Evolutionary conservation across 176 grass and related monocot genomes (phyloP).

Genomic region (Otatea glauca): DNA sequence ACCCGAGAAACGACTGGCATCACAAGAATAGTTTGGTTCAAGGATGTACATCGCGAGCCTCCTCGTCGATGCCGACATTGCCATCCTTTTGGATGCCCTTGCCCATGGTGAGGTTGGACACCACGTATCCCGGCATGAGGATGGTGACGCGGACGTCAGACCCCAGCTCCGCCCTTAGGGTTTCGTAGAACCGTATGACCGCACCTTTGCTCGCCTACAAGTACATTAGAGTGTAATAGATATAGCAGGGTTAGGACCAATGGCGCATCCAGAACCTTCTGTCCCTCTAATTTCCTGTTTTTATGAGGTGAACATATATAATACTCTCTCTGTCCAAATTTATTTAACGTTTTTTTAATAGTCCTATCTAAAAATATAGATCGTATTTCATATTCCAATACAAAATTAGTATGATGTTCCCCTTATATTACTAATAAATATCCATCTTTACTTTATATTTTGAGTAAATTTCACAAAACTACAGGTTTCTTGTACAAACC

Average conservation of each 20-base stretch:
- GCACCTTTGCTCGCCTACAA: conserved; percentile 79
- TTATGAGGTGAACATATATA: neutral
- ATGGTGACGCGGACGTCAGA: conserved; percentile 72
- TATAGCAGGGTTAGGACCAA: neutral
- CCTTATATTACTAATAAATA: too few relatives aligned
- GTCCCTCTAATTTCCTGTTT: neutral
- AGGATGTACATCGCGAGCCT: conserved; percentile 52
- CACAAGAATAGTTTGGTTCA: neutral
- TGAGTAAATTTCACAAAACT: too few relatives aligned
- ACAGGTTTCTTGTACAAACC: too few relatives aligned
- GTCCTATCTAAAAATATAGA: too few relatives aligned
- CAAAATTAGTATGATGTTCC: too few relatives aligned
- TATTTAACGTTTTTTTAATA: too few relatives aligned
- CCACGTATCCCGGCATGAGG: conserved; percentile 72
- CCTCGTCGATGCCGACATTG: conserved; percentile 66
- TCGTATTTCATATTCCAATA: too few relatives aligned
- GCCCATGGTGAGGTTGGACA: conserved; percentile 85
- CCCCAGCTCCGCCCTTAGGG: conserved; percentile 67
- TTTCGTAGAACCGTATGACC: conserved; percentile 73
- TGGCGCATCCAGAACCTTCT: neutral
- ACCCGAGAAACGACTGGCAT: neutral
- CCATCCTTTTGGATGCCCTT: conserved; percentile 77
- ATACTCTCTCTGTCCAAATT: too few relatives aligned
- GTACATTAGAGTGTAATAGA: neutral
- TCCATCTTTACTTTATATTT: too few relatives aligned